Percentiles rank a stretch among this genome's conserved stretches.
These are phyloP conservation scores for Ceriops tagal DNA, from an alignment of 345 rosid species.

Conservation along the genomic window DNA sequence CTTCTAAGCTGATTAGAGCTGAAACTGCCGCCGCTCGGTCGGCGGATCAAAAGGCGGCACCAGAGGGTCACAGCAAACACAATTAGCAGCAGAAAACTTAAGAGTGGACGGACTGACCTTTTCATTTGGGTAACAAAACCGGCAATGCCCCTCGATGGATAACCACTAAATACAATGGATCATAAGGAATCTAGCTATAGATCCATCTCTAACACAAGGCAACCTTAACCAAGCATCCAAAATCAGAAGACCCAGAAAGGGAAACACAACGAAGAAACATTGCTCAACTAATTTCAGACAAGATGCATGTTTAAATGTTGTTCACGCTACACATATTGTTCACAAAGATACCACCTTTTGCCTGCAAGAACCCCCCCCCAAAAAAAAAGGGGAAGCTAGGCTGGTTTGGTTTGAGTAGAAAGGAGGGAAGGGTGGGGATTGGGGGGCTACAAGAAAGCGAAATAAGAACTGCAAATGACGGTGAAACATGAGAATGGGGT, in stretches of 20 bases:
- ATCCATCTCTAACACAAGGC: conserved; percentile 28
- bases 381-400: neutral
- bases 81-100: conserved; percentile 51
- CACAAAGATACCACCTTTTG: neutral
- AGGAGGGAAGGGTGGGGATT: neutral
- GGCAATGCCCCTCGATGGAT: conserved; percentile 14
- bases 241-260: neutral
- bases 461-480: conserved; percentile 11
- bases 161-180: conserved; percentile 12
- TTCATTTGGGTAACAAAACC: conserved; percentile 43
- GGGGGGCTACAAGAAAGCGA: conserved; percentile 21
- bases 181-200: conserved; percentile 18
- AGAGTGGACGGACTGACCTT: conserved; percentile 62
- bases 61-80: conserved; percentile 50
- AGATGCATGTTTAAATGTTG: too few relatives aligned
- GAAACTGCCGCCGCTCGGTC: conserved; percentile 30
- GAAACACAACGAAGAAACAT: neutral
- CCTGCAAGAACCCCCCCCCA: neutral
- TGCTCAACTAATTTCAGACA: neutral
- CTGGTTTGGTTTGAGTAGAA: neutral
- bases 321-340: too few relatives aligned
- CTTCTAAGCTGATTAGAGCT: conserved; percentile 31
- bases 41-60: conserved; percentile 42
- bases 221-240: conserved; percentile 15
- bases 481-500: conserved; percentile 1